Base-by-base conservation (phyloP, 2,329 filamentous ascomycete genomes). In the Thielaviopsis populi region DNA sequence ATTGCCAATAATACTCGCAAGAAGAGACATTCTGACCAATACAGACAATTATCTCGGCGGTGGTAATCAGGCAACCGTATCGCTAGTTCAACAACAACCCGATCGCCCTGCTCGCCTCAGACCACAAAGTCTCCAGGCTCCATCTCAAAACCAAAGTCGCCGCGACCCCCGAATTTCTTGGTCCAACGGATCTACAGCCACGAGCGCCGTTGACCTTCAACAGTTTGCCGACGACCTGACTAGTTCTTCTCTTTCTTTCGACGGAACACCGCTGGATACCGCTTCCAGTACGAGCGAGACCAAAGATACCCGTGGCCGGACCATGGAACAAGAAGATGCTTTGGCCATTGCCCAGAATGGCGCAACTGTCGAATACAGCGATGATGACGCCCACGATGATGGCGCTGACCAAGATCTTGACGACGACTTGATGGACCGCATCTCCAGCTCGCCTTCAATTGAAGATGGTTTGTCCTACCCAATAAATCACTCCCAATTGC, bases 371-470 rank as follows among this genome's bases (percentile, higher is more conserved):
- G 64, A 65, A 59, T 65, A 63, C 37, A 65, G 60, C 60, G 81
- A 80, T 67, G 68, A 75, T 67, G 75, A 77, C 59, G 76, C 78
- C 53, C 80, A 83, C 69, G 85, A 87, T 67, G 83, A 80, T 59
- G 85, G 89, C 68, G 85, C 86, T 70, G 88, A 89, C 66, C 87
- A 88, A 69, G 82, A 88, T 70, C 77, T 91, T 73, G 91, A 95
- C 71, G 80, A 96, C 75, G 92, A 97, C 74, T 85, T 96, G 85
- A 90, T 95, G 88, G 94, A 97, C 78, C 94, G 94, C 75, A 96
- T 99, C 69, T 97, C 92, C 71, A 97, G 91, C 75, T 97, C 92
- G 70, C 94, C 94, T 72, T 97, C 92, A 70, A 99, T 99, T 75
- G 91, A 95, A 80, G 92, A 97, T 87, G 92, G 92, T 99, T 85